Percentiles rank a stretch among this genome's conserved stretches.
Evolutionary conservation across 306 rosid species (phyloP).

Genomic region (Cotoneaster glaucophyllus): DNA sequence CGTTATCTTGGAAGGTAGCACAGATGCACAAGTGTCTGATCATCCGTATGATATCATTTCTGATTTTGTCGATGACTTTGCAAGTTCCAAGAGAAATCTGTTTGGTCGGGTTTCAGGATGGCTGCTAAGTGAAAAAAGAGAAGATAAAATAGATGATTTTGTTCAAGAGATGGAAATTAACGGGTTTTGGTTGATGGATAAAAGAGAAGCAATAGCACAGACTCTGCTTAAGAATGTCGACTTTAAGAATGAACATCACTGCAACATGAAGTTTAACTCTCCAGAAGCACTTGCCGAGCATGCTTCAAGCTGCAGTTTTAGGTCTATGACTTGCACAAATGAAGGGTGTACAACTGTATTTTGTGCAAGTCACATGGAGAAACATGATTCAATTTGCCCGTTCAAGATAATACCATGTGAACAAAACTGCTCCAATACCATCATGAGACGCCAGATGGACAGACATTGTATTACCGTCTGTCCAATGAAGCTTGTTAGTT

Average conservation of each 20-base stretch:
- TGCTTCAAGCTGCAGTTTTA: constrained; percentile 39
- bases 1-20: constrained; percentile 49
- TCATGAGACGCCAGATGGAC: constrained; percentile 89
- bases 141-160: constrained; percentile 81
- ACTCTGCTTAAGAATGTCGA: constrained; percentile 67
- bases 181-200: constrained; percentile 68
- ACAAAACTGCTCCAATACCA: constrained; percentile 50
- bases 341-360: constrained; percentile 62
- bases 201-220: constrained; percentile 45
- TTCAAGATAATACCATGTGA: constrained; percentile 76
- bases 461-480: constrained; percentile 80
- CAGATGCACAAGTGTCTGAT: constrained; percentile 43
- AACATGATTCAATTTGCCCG: constrained; percentile 72
- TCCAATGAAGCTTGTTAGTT: constrained; percentile 80
- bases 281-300: constrained; percentile 49
- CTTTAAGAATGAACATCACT: constrained; percentile 49
- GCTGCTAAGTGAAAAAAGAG: constrained; percentile 73
- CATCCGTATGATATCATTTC: constrained; percentile 70
- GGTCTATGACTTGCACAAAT: constrained; percentile 44
- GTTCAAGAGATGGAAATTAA: constrained; percentile 67
- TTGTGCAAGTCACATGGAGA: constrained; percentile 42
- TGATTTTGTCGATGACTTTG: constrained; percentile 70
- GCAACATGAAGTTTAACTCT: constrained; percentile 40
- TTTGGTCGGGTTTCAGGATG: constrained; percentile 68
- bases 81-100: constrained; percentile 52